Base-by-base conservation (phyloP, 108 stramenopile genomes). In the Cyclotella choctawhatcheeana region DNA sequence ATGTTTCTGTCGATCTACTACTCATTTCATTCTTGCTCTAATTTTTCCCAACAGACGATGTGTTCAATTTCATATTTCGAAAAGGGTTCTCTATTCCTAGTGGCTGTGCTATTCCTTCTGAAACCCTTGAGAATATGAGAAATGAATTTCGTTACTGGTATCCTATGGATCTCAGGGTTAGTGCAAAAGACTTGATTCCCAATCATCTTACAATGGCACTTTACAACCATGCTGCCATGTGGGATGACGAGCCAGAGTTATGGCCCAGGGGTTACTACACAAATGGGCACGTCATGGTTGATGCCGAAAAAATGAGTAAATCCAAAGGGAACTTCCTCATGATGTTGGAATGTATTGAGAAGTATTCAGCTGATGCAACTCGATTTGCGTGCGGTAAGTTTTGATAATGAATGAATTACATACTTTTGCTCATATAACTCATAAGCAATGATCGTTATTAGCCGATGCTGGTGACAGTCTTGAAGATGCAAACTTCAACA, bases 151-250 rank as follows among this genome's bases (percentile, higher is more conserved):
- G 90, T 45, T 97, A 95, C 71, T 98, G 96, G 96, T 99, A 99
- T 71, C 98, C 98, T 24, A 97, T 99, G 95, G 93, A 96, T 71
- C 86, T 99, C 55, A 89, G 98, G 22, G 96, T 98, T 27, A 93
- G 91, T 56, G 98, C 94, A 2, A 98, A 98, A 72, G 98, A 99
- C 77, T 85, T 99, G 48, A 97, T 99, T 64, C 94, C 93, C 16
- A 99, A 99, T 76, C 98, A 99, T 71, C 88, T 99, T 68, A 99
- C 98, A 27, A 97, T 98, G 97, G 96, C 95, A 3, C 78, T 99
- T 31, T 99, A 96, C 87, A 99, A 98, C 76, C 98, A 99, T 73
- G 96, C 96, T 52, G 96, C 95, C 24, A 89, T 99, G 60, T 99
- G 97, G 97, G 95, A 98, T 58, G 89, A 92, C 52, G 88, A 93